Percentiles rank a stretch among this genome's conserved stretches.
Conservation (phyloP, 2,329 filamentous ascomycete species). For the Alternaria brassicae region DNA sequence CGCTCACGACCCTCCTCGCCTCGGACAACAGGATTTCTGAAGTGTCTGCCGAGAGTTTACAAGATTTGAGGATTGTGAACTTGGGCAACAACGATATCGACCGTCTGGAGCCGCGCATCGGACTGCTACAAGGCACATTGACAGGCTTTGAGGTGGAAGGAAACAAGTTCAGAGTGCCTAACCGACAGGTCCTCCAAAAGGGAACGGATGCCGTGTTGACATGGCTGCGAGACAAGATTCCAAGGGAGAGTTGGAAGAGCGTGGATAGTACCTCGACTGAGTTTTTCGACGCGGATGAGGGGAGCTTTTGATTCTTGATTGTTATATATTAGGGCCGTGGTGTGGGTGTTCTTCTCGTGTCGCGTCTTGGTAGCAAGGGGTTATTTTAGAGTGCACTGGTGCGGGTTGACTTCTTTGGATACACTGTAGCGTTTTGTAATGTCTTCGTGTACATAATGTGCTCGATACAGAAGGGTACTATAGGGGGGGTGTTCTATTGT, state of each 20-base stretch:
- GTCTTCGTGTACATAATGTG: slow-evolving; percentile 13
- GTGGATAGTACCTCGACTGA: slow-evolving; percentile 31
- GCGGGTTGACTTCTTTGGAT: neutral
- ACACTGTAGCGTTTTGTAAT: slow-evolving; percentile 11
- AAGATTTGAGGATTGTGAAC: slow-evolving; percentile 77
- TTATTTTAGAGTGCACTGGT: neutral
- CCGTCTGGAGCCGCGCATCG: slow-evolving; percentile 80
- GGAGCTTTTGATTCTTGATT: slow-evolving; percentile 14
- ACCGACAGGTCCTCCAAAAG: slow-evolving; percentile 81
- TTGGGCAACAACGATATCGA: slow-evolving; percentile 85
- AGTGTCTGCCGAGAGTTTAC: slow-evolving; percentile 74
- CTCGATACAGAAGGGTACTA: neutral
- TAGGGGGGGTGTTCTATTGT: slow-evolving; percentile 2
- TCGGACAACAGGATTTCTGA: slow-evolving; percentile 81
- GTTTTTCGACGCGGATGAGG: slow-evolving; percentile 31
- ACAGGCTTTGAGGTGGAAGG: slow-evolving; percentile 78
- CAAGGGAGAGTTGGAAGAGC: slow-evolving; percentile 47
- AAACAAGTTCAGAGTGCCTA: slow-evolving; percentile 87
- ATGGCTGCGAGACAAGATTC: slow-evolving; percentile 81
- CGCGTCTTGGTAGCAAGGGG: neutral
- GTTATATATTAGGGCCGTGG: neutral
- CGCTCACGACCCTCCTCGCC: slow-evolving; percentile 72
- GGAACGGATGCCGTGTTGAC: slow-evolving; percentile 84
- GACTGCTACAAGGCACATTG: slow-evolving; percentile 72
- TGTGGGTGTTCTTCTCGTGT: neutral